phyloP scores from a whole-genome alignment of 148 eudicot species.

The Mesembryanthemum crystallinum region DNA sequence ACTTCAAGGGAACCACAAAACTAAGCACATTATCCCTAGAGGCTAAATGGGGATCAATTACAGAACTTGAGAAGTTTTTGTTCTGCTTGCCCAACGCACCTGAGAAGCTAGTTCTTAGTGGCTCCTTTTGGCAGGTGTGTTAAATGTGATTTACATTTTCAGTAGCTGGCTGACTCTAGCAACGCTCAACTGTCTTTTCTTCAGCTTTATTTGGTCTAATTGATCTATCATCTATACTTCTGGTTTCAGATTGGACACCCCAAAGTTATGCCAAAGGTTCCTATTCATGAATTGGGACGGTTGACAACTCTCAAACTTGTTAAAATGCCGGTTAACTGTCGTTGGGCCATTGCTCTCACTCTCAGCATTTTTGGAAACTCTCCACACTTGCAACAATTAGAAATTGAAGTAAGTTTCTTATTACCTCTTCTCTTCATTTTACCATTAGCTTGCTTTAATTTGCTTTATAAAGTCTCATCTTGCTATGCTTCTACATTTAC shows the following conservation, averaged over 20 bases:
- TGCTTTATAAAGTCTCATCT: no score
- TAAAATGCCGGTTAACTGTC: not conserved
- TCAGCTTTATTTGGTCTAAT: no score
- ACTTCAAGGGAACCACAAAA: conserved; percentile 10
- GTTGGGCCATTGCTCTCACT: not conserved
- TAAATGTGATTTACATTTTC: not conserved
- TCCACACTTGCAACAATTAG: conserved; percentile 7
- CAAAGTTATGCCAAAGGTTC: not conserved
- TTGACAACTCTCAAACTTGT: conserved; percentile 1
- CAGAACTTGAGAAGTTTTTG: not conserved
- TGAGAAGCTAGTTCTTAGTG: conserved; percentile 3
- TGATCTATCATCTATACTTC: not conserved
- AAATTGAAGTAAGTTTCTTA: conserved; percentile 5
- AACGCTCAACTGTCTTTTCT: not conserved
- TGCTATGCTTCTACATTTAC: no score
- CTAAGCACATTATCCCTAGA: not conserved
- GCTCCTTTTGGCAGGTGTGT: not conserved
- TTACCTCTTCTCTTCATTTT: not conserved
- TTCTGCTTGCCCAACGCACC: conserved; percentile 1
- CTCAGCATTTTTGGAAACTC: conserved; percentile 8
- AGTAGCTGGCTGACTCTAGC: not conserved
- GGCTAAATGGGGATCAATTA: not conserved
- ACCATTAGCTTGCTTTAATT: conserved; percentile 3
- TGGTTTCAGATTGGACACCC: not conserved
- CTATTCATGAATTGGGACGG: not conserved